Evolutionary conservation across 1,284 basidiomycete genomes (phyloP).

Genomic region (Ganoderma sinense): DNA sequence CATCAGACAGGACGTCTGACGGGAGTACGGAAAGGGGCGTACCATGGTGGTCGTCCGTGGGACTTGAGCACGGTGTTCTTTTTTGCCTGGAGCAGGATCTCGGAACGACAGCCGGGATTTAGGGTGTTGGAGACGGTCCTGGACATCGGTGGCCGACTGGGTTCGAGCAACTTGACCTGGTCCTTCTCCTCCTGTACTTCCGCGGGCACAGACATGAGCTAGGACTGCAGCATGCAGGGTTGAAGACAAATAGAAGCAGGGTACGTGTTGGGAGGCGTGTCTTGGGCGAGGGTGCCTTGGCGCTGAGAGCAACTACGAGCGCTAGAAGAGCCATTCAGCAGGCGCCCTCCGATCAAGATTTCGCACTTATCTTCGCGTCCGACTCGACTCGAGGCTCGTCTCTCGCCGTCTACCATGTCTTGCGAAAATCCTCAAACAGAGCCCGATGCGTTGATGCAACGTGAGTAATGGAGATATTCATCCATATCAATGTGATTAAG

Average conservation of each 20-base stretch:
- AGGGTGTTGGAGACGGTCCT: conserved; percentile 26
- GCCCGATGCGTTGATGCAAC: conserved; percentile 66
- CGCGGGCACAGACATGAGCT: neutral
- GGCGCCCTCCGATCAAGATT: conserved; percentile 6
- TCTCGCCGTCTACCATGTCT: conserved; percentile 26
- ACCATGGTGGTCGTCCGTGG: conserved; percentile 86
- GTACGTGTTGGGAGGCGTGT: neutral
- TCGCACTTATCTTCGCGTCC: neutral
- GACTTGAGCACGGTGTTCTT: conserved; percentile 88
- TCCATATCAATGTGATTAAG: neutral
- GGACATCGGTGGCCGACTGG: conserved; percentile 25
- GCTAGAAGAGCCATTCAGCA: neutral
- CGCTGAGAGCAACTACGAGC: conserved; percentile 7
- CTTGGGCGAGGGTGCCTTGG: conserved; percentile 16
- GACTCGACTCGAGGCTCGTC: neutral
- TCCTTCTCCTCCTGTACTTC: conserved; percentile 6
- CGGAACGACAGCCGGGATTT: conserved; percentile 22
- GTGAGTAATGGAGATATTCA: conserved; percentile 46
- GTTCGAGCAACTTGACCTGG: conserved; percentile 20
- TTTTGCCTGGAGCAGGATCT: conserved; percentile 37
- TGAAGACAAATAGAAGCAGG: neutral
- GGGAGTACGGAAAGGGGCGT: conserved; percentile 35
- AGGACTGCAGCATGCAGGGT: neutral
- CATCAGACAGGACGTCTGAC: conserved; percentile 11
- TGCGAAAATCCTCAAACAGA: conserved; percentile 70